Evolutionary conservation across 352 stramenopile genomes (phyloP).

Genomic region (Phytophthora fragariae): DNA sequence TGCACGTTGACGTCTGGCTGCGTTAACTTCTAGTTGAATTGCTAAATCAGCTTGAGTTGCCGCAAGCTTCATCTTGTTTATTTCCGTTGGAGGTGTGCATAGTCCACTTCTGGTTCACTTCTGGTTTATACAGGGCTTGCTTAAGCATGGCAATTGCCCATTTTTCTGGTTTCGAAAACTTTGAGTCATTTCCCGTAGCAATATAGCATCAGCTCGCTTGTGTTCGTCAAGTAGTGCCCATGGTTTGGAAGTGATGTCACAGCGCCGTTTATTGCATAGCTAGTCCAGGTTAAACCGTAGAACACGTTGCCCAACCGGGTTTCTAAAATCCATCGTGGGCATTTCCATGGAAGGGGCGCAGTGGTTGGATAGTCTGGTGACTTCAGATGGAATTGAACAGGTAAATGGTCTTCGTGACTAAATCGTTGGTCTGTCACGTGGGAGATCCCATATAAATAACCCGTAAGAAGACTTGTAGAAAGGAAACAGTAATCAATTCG

Average conservation of each 20-base stretch:
- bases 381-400: no score
- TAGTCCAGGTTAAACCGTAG: neutral
- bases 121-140: neutral
- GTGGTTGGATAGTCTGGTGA: no score
- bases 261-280: neutral
- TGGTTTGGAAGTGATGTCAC: neutral
- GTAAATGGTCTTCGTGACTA: no score
- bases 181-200: conserved; percentile 6
- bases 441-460: neutral
- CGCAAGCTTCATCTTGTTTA: neutral
- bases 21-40: neutral
- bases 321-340: no score
- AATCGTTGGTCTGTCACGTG: no score
- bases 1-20: neutral
- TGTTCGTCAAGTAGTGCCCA: conserved; percentile 7
- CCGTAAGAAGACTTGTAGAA: neutral
- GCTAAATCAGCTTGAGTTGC: neutral
- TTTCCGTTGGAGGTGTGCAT: no score
- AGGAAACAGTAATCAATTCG: neutral
- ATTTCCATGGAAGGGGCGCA: no score
- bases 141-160: neutral
- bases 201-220: conserved; percentile 1
- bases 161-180: neutral
- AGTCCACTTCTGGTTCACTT: no score
- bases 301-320: neutral